Base-by-base conservation (phyloP, 2,329 filamentous ascomycete genomes). In the Diaporthe eres region DNA sequence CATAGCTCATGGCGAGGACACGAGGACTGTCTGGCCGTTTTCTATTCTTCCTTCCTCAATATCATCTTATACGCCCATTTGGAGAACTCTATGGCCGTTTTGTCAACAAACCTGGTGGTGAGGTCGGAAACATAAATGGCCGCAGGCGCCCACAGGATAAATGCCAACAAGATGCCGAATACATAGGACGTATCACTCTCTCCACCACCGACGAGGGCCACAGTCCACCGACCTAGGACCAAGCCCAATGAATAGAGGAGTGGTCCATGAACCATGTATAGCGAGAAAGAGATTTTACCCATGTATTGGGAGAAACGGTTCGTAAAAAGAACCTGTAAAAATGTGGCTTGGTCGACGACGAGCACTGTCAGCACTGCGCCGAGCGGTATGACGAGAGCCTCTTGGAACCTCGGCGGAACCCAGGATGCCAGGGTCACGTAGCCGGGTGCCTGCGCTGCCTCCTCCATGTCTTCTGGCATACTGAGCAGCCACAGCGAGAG, bases 291-390 rank as follows among this genome's bases (percentile, higher is more conserved):
- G 39, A 77, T 77, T 34, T 42, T 73, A 2, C 76, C 76, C 76
- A 77, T 67, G 53, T 77, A 77, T n/a, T 77, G 76, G 19, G 76
- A 67, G 37, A 77, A 76, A 12, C 37, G 44, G 15, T 77, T 77
- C 2, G 71, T 77, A 25, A 76, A 77, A 25, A 77, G 67, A 6
- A 71, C 15, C 51, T 77, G 76, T 25, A 77, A 37, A 39, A 74
- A 74, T 7, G 47, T 28, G 13, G 70, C 49, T 1, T 44, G 71
- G 71, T 77, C 76, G n/a, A 77, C 68, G 19, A 68, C 53, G 12
- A 77, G 67, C 3, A 77, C 65, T 19, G 67, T 19, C 13, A 75
- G n/a, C 7, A 68, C 71, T 4, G 76, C 76, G 13, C 71, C 76
- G 1, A 63, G 13, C 5, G 71, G 57, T 3, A 71, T 44, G 28